A percentile compares a stretch with the other conserved stretches of the same genome.
Evolutionary conservation across 148 eudicot genomes (phyloP).

Genomic region (Tetragonia tetragonoides): DNA sequence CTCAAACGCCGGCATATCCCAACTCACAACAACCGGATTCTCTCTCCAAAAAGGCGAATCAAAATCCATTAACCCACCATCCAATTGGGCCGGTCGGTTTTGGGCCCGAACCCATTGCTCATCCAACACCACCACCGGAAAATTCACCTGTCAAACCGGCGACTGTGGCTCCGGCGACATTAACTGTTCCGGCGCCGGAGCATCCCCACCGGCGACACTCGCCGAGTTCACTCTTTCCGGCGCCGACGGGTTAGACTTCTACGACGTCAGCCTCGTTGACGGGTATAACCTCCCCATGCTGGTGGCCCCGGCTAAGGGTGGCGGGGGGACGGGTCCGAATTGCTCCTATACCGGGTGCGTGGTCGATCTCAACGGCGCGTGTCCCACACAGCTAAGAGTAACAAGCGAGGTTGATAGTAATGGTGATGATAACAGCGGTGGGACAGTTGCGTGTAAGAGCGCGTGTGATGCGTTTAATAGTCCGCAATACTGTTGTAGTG

Average conservation of each 20-base stretch:
- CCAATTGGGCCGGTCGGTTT: background rate
- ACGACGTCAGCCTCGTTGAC: conserved; percentile 30
- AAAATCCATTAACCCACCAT: background rate
- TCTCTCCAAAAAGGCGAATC: background rate
- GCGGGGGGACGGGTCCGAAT: conserved; percentile 52
- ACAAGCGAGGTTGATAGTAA: background rate
- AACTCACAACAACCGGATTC: background rate
- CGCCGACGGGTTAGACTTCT: conserved; percentile 18
- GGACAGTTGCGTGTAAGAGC: conserved; percentile 52
- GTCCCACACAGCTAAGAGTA: conserved; percentile 48
- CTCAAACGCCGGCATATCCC: background rate
- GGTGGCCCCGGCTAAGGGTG: conserved; percentile 35
- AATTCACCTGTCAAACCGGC: conserved; percentile 15
- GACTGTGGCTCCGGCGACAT: background rate
- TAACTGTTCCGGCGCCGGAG: background rate
- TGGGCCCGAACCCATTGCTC: conserved; percentile 2
- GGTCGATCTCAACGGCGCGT: conserved; percentile 43
- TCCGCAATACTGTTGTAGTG: conserved; percentile 56
- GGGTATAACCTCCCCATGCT: conserved; percentile 25
- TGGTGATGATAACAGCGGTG: background rate
- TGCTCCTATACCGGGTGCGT: conserved; percentile 58
- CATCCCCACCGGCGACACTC: background rate
- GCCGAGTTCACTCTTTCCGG: background rate
- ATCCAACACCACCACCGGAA: background rate
- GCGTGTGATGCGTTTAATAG: conserved; percentile 54